Conservation (phyloP, 768 basidiomycete species). For the Leccinum olivaceopallidum region DNA sequence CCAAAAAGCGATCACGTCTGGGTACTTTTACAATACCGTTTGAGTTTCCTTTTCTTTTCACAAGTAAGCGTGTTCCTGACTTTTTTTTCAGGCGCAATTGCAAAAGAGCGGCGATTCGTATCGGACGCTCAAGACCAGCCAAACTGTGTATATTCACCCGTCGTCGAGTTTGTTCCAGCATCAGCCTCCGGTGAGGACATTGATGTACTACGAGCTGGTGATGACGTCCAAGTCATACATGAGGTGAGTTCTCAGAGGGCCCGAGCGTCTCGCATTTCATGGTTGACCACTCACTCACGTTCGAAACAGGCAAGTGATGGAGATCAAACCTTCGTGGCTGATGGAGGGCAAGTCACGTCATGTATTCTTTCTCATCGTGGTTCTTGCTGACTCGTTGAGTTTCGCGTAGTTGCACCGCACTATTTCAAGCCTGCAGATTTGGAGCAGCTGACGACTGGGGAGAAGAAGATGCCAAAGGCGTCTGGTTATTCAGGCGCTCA, state of each 20-base stretch:
- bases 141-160: slow-evolving; percentile 96
- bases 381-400: slow-evolving; percentile 1
- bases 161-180: slow-evolving; percentile 94
- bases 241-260: slow-evolving; percentile 44
- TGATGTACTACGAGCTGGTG: slow-evolving; percentile 96
- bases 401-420: slow-evolving; percentile 80
- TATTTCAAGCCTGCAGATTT: slow-evolving; percentile 89
- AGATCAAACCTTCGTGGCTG: slow-evolving; percentile 95
- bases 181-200: slow-evolving; percentile 88
- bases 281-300: not conserved
- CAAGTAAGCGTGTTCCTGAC: not conserved
- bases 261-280: not conserved
- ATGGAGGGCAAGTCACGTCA: slow-evolving; percentile 66
- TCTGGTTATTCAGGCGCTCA: slow-evolving; percentile 36
- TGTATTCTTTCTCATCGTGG: not conserved
- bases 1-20: slow-evolving; percentile 93
- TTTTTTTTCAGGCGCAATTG: slow-evolving; percentile 65
- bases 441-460: slow-evolving; percentile 75
- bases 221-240: slow-evolving; percentile 96
- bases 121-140: slow-evolving; percentile 92
- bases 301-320: slow-evolving; percentile 82
- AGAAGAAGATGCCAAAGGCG: slow-evolving; percentile 94
- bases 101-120: slow-evolving; percentile 98
- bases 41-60: slow-evolving; percentile 23
- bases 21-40: slow-evolving; percentile 97